Evolutionary conservation across 345 rosid genomes (phyloP).

Genomic region (Cardamine occulta): DNA sequence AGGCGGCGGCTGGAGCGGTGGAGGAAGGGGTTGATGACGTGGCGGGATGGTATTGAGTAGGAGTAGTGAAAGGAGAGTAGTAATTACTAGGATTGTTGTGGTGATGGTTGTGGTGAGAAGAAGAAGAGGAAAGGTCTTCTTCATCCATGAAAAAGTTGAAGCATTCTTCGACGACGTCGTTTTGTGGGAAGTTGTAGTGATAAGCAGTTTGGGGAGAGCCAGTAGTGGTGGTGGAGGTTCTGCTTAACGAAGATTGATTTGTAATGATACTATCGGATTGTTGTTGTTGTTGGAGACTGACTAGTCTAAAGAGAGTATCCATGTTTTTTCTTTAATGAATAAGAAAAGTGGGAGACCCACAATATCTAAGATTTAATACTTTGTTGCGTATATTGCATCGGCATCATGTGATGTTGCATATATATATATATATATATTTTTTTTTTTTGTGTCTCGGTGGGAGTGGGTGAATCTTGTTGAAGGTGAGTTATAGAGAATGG

Average conservation of each 20-base stretch:
- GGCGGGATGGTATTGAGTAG: conserved; percentile 43
- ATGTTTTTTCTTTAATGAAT: conserved; percentile 42
- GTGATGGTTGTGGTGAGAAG: conserved; percentile 59
- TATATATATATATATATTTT: conserved; percentile 1
- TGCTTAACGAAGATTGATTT: conserved; percentile 77
- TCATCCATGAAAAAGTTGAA: conserved; percentile 99
- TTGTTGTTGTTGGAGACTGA: conserved; percentile 66
- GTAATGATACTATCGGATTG: conserved; percentile 67
- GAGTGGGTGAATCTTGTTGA: conserved; percentile 43
- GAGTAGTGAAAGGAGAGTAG: conserved; percentile 48
- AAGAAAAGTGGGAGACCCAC: conserved; percentile 57
- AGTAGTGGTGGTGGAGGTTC: conserved; percentile 82
- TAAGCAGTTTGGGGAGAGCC: conserved; percentile 65
- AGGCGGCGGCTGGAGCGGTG: conserved; percentile 36
- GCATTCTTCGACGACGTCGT: conserved; percentile 81
- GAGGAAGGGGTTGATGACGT: conserved; percentile 49
- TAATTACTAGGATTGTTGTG: conserved; percentile 28
- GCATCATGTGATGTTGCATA: conserved; percentile 41
- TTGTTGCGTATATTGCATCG: conserved; percentile 40
- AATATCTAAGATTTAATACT: conserved; percentile 52
- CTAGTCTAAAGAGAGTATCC: conserved; percentile 96
- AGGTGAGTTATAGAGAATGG: conserved; percentile 39
- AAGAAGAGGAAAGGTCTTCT: conserved; percentile 98
- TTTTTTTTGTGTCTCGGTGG: conserved; percentile 30
- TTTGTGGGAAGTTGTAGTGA: conserved; percentile 60